Evolutionary conservation across 2,329 filamentous ascomycete genomes (phyloP).

Genomic region (Calonectria naviculata): DNA sequence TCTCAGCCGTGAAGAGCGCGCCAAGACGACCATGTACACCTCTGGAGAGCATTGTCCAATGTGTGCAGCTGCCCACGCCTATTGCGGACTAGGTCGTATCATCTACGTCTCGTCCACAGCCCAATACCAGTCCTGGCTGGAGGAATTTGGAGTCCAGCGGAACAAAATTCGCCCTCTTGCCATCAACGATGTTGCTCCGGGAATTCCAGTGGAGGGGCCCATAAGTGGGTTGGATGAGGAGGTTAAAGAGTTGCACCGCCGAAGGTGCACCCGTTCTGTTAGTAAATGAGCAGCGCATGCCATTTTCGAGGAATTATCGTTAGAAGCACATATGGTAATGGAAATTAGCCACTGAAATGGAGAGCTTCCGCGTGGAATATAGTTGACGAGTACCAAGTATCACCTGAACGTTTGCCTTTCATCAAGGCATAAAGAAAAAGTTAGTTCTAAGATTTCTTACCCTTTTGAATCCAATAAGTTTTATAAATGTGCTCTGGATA

Average conservation of each 20-base stretch:
- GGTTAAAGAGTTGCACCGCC: conserved; percentile 42
- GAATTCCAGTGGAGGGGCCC: conserved; percentile 43
- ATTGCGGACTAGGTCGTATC: conserved; percentile 48
- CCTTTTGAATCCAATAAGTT: too few species aligned
- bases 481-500: too few species aligned
- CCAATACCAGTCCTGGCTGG: conserved; percentile 43
- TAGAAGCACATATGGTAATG: background rate
- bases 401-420: too few species aligned
- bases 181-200: conserved; percentile 45
- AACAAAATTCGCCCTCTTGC: conserved; percentile 37
- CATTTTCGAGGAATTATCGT: background rate
- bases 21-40: conserved; percentile 49
- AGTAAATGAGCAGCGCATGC: background rate
- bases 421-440: too few species aligned
- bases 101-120: conserved; percentile 46
- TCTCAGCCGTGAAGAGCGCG: conserved; percentile 50
- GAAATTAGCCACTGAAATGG: too few species aligned
- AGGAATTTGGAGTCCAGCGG: conserved; percentile 36
- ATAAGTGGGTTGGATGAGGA: conserved; percentile 42
- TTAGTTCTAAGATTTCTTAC: too few species aligned
- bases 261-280: background rate
- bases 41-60: conserved; percentile 52
- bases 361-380: too few species aligned
- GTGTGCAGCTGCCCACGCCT: conserved; percentile 50
- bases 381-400: too few species aligned